Conservation (phyloP, 2,329 filamentous ascomycete species). For the Phaeosphaeria sp. region DNA sequence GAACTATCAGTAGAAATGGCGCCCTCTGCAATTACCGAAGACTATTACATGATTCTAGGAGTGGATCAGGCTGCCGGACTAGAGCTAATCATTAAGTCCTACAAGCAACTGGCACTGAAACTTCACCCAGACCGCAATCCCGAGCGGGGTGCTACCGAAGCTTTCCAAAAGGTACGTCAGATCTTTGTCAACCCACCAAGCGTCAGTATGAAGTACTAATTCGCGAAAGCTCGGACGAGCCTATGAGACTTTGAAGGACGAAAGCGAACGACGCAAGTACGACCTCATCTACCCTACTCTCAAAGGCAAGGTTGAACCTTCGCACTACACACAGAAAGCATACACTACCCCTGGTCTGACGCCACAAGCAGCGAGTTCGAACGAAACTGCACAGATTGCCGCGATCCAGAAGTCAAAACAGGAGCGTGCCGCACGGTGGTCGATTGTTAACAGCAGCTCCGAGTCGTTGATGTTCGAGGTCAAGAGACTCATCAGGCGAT, state of each 20-base stretch:
- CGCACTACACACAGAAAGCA: constrained; percentile 1
- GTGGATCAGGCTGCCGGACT: constrained; percentile 33
- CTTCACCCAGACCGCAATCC: constrained; percentile 47
- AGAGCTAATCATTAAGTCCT: constrained; percentile 38
- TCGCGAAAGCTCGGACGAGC: constrained; percentile 38
- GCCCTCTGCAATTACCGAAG: constrained; percentile 32
- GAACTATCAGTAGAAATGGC: constrained; percentile 25
- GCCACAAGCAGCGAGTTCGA: constrained; percentile 15
- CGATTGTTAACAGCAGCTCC: constrained; percentile 16
- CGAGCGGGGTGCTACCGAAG: constrained; percentile 37
- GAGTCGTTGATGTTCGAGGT: constrained; percentile 20
- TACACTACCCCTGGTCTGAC: constrained; percentile 7
- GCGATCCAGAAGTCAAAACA: constrained; percentile 35
- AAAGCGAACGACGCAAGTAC: constrained; percentile 38
- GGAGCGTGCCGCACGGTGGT: constrained; percentile 40
- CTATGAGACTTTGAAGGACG: constrained; percentile 48
- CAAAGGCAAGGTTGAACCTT: constrained; percentile 10
- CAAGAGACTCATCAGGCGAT: constrained; percentile 19
- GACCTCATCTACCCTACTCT: constrained; percentile 41
- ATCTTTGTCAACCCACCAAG: background rate
- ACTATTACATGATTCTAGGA: constrained; percentile 44
- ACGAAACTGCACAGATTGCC: constrained; percentile 33
- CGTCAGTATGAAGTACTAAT: background rate
- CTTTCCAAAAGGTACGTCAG: constrained; percentile 43
- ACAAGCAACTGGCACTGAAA: constrained; percentile 43